Evolutionary conservation across 352 stramenopile genomes (phyloP).

Genomic region (Phytophthora pini): DNA sequence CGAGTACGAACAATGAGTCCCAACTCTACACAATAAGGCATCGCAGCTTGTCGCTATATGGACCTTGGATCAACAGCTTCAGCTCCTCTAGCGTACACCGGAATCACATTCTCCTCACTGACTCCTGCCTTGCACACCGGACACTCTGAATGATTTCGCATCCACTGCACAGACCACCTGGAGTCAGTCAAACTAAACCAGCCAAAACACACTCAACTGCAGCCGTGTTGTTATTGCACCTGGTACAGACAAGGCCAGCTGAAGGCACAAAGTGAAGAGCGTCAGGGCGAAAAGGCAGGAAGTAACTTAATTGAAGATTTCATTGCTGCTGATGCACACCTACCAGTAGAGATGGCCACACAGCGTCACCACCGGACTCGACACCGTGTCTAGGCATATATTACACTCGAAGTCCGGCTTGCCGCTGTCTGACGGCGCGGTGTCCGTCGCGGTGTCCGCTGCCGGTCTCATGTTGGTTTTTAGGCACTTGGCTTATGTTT

Average conservation of each 20-base stretch:
- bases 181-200: conserved; percentile 1
- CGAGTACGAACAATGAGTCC: background rate
- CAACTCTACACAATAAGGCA: background rate
- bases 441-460: conserved; percentile 9
- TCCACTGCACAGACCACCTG: conserved; percentile 50
- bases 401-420: conserved; percentile 86
- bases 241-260: conserved; percentile 90
- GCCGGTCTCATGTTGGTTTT: background rate
- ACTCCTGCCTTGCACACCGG: conserved; percentile 93
- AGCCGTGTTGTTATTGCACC: conserved; percentile 29
- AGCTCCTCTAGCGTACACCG: conserved; percentile 83
- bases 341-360: conserved; percentile 93
- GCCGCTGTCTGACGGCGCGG: conserved; percentile 22
- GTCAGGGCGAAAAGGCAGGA: conserved; percentile 10
- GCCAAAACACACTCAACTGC: background rate
- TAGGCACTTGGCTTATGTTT: background rate
- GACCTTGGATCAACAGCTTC: conserved; percentile 73
- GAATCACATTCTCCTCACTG: conserved; percentile 90
- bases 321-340: background rate
- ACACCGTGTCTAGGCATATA: conserved; percentile 89
- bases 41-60: background rate
- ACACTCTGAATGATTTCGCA: conserved; percentile 83
- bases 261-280: conserved; percentile 13
- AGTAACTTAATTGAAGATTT: background rate
- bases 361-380: conserved; percentile 88